Percentiles rank a stretch among this genome's conserved stretches.
Conservation (phyloP, 2,329 filamentous ascomycete genomes). For the Phialocephala subalpina region DNA sequence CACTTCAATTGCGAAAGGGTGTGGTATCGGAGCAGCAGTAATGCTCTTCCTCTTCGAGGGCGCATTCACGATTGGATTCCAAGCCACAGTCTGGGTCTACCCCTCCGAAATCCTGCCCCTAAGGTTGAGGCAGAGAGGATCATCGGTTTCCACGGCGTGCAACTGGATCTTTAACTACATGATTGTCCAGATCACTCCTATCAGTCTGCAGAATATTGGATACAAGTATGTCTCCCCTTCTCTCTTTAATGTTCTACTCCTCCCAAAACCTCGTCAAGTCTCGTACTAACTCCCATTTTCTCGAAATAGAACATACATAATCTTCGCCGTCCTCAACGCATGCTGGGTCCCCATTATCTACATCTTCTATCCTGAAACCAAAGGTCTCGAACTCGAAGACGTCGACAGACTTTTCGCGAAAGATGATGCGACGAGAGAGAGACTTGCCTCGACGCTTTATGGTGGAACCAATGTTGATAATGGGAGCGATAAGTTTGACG, state of each 20-base stretch:
- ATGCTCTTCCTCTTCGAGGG: conserved; percentile 69
- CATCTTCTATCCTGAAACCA: conserved; percentile 72
- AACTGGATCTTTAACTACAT: conserved; percentile 58
- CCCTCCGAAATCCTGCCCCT: conserved; percentile 66
- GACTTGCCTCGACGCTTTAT: background rate
- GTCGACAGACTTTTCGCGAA: conserved; percentile 51
- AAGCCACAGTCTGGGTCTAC: conserved; percentile 68
- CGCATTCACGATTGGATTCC: conserved; percentile 66
- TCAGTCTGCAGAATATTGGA: conserved; percentile 51
- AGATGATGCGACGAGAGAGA: conserved; percentile 8
- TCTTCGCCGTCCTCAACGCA: conserved; percentile 43
- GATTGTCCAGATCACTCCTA: conserved; percentile 53
- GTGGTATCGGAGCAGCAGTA: conserved; percentile 50
- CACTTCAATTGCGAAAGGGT: conserved; percentile 43
- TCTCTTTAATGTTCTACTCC: no score
- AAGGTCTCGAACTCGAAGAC: conserved; percentile 69
- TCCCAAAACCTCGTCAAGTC: no score
- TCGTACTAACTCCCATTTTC: no score
- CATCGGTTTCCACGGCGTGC: conserved; percentile 66
- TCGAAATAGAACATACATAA: conserved; percentile 43
- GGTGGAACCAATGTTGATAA: background rate
- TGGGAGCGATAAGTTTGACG: conserved; percentile 10
- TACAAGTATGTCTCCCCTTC: conserved; percentile 36
- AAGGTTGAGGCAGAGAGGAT: conserved; percentile 65
- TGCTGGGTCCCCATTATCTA: conserved; percentile 59